Conservation (phyloP, 2,329 filamentous ascomycete genomes). For the Penicillium sp. region DNA sequence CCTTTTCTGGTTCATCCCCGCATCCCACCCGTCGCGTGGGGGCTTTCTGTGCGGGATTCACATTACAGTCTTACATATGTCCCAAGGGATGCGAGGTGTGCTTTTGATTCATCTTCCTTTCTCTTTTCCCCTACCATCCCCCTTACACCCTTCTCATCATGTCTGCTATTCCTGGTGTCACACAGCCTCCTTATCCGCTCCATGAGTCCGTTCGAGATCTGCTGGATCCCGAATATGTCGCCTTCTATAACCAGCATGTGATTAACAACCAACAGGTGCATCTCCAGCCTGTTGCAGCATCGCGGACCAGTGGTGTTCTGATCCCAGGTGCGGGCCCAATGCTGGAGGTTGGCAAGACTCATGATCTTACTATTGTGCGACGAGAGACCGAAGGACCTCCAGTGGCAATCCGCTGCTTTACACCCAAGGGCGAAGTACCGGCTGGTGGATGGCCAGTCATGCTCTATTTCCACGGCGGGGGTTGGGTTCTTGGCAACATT, state of each 20-base stretch:
- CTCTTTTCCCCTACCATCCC: background rate
- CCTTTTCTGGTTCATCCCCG: background rate
- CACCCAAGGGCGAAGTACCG: constrained; percentile 48
- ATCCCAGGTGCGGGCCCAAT: constrained; percentile 55
- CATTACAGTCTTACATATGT: background rate
- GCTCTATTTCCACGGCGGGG: constrained; percentile 60
- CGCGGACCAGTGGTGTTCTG: constrained; percentile 52
- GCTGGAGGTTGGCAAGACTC: constrained; percentile 49
- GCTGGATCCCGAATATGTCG: constrained; percentile 53
- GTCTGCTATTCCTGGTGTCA: constrained; percentile 12
- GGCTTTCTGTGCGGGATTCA: background rate
- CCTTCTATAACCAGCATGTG: constrained; percentile 56
- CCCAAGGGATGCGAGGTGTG: background rate
- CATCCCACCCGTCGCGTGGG: background rate
- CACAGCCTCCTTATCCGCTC: constrained; percentile 48
- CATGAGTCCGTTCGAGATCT: constrained; percentile 49
- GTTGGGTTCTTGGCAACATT: constrained; percentile 61
- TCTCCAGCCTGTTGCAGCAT: constrained; percentile 54
- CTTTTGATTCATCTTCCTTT: background rate
- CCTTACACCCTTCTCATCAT: constrained; percentile 1
- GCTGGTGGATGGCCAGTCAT: constrained; percentile 56
- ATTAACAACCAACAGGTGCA: constrained; percentile 57
- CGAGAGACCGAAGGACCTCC: constrained; percentile 50
- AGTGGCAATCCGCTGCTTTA: constrained; percentile 54
- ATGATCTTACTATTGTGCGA: constrained; percentile 48